Evolutionary conservation across 1,284 basidiomycete genomes (phyloP).

Genomic region (Naganishia sp.): DNA sequence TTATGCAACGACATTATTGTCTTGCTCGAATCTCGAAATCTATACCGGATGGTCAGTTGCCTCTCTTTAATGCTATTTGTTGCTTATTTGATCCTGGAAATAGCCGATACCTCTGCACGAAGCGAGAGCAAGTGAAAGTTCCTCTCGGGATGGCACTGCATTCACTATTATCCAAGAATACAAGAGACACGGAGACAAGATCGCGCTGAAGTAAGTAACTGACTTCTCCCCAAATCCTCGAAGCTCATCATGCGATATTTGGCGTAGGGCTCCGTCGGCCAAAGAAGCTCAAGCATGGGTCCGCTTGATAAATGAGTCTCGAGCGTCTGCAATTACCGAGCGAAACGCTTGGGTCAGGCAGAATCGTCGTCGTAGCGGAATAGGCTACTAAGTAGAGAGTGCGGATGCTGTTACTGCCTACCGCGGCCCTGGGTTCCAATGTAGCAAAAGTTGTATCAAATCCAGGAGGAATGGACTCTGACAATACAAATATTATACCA

Average conservation of each 20-base stretch:
- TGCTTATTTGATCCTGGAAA: conserved; percentile 49
- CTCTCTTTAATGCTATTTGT: conserved; percentile 25
- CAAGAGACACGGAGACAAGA: conserved; percentile 71
- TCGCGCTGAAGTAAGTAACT: conserved; percentile 57
- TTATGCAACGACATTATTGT: conserved; percentile 79
- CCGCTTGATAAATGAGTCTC: conserved; percentile 56
- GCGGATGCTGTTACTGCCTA: neutral
- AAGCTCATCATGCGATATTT: neutral
- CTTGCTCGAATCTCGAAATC: conserved; percentile 68
- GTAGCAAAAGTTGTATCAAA: neutral
- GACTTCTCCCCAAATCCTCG: neutral
- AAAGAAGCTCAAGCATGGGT: conserved; percentile 70
- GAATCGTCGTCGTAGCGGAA: conserved; percentile 22
- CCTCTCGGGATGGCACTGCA: conserved; percentile 34
- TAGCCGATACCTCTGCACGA: conserved; percentile 53
- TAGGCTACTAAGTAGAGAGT: conserved; percentile 24
- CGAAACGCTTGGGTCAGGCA: conserved; percentile 32
- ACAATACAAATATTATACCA: neutral
- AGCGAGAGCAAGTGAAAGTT: conserved; percentile 37
- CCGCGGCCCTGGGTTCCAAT: neutral
- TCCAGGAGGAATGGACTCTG: neutral
- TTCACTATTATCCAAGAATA: conserved; percentile 59
- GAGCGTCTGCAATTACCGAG: conserved; percentile 39
- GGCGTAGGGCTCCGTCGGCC: conserved; percentile 59
- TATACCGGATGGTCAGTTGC: conserved; percentile 77